Percentiles rank a stretch among this genome's conserved stretches.
phyloP scores from a whole-genome alignment of 2,329 filamentous ascomycete genomes.

The Paecilomyces niveus region DNA sequence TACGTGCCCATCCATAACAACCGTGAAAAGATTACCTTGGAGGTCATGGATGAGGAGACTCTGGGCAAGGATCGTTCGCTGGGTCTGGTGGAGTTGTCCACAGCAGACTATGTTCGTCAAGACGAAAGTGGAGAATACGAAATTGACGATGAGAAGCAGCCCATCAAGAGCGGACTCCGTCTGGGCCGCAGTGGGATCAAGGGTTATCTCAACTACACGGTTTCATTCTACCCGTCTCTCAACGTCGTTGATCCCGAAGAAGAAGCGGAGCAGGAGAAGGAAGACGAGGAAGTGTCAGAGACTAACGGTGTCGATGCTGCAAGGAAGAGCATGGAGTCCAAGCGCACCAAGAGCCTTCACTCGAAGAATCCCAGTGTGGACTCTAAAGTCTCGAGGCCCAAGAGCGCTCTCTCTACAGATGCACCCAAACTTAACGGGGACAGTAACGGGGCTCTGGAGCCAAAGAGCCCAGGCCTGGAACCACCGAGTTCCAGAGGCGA shows the following conservation, averaged over 20 bases:
- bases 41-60: slow-evolving; percentile 95
- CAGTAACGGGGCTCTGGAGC: not conserved
- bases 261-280: slow-evolving; percentile 43
- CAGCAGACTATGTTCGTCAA: slow-evolving; percentile 71
- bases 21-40: slow-evolving; percentile 76
- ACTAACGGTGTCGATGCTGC: slow-evolving; percentile 11
- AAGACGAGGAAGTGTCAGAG: slow-evolving; percentile 39
- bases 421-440: not conserved
- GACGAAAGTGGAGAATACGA: slow-evolving; percentile 74
- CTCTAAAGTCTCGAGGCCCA: slow-evolving; percentile 9
- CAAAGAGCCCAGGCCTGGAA: not conserved
- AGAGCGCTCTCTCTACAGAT: not conserved
- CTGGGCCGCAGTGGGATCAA: slow-evolving; percentile 67
- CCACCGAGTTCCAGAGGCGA: not conserved
- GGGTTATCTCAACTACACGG: slow-evolving; percentile 73
- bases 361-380: slow-evolving; percentile 22
- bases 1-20: slow-evolving; percentile 84
- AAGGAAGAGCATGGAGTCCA: slow-evolving; percentile 25
- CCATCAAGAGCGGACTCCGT: slow-evolving; percentile 60
- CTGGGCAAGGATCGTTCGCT: slow-evolving; percentile 85
- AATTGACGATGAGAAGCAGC: slow-evolving; percentile 67
- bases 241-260: slow-evolving; percentile 83
- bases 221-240: slow-evolving; percentile 82
- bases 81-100: slow-evolving; percentile 69
- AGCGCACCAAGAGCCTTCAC: slow-evolving; percentile 16